Conservation (phyloP, 2,329 filamentous ascomycete genomes). For the Sporothrix luriei region DNA sequence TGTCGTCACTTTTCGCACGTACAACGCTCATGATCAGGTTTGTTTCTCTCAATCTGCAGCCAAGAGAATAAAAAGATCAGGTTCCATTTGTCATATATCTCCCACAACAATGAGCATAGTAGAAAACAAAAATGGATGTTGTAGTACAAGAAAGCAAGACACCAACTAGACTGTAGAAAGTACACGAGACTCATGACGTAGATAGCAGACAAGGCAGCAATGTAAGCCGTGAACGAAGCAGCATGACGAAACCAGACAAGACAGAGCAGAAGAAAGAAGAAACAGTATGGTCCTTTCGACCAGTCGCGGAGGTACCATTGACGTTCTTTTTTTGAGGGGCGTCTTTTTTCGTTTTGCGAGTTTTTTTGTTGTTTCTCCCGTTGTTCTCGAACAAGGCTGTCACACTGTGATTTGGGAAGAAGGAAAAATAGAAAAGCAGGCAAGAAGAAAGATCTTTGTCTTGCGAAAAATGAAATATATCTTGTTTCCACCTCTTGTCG, state of each 20-base stretch:
- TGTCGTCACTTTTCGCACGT: not conserved
- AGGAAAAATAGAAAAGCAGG: not conserved
- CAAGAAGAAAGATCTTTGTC: constrained; percentile 5
- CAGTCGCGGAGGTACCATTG: constrained; percentile 2
- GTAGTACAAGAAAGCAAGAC: constrained; percentile 19
- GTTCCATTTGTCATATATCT: constrained; percentile 8
- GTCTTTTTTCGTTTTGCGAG: constrained; percentile 10
- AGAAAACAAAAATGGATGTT: constrained; percentile 19
- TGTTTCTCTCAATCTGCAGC: not conserved
- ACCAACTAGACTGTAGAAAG: not conserved
- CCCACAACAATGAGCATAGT: not conserved
- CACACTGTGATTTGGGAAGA: not conserved
- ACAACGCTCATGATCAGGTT: not conserved
- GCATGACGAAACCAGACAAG: not conserved
- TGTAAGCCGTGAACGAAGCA: not conserved
- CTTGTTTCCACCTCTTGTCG: constrained; percentile 18
- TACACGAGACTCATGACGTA: not conserved
- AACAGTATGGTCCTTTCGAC: not conserved
- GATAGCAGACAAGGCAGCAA: not conserved
- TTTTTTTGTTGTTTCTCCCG: not conserved
- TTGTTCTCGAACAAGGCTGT: not conserved
- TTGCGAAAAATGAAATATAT: not conserved
- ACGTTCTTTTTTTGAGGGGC: not conserved
- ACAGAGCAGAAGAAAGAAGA: not conserved
- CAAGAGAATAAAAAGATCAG: not conserved